Percentiles rank a stretch among this genome's conserved stretches.
Conservation (phyloP, 768 basidiomycete species). For the Obba rivulosa region DNA sequence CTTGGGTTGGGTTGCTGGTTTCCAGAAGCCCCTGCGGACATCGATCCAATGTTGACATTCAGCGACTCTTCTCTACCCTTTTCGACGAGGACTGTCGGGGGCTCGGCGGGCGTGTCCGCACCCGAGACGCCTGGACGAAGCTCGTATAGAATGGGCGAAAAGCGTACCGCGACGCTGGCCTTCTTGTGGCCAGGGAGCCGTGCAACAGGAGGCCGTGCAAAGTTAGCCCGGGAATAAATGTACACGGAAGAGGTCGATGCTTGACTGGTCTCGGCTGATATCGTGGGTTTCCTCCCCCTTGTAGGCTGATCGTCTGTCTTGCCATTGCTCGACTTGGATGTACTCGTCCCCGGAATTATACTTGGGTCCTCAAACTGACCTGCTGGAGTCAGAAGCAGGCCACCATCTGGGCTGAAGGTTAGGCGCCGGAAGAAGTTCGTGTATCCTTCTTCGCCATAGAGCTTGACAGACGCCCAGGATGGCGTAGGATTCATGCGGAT, state of each 20-base stretch:
- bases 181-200: slow-evolving; percentile 96
- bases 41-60: slow-evolving; percentile 43
- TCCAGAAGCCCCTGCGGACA: slow-evolving; percentile 8
- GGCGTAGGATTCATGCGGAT: slow-evolving; percentile 64
- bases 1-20: slow-evolving; percentile 10
- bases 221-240: slow-evolving; percentile 94
- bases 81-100: slow-evolving; percentile 60
- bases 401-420: slow-evolving; percentile 93
- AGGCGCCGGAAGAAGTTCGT: slow-evolving; percentile 95
- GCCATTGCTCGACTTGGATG: slow-evolving; percentile 33
- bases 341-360: slow-evolving; percentile 36
- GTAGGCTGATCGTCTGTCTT: slow-evolving; percentile 30
- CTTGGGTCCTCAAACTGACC: slow-evolving; percentile 96
- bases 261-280: slow-evolving; percentile 31
- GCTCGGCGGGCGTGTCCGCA: slow-evolving; percentile 30
- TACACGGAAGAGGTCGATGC: slow-evolving; percentile 67
- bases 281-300: slow-evolving; percentile 56
- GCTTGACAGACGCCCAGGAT: slow-evolving; percentile 62
- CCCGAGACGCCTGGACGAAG: slow-evolving; percentile 57
- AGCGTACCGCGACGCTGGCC: slow-evolving; percentile 88
- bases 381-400: slow-evolving; percentile 88
- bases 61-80: slow-evolving; percentile 57
- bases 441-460: slow-evolving; percentile 94
- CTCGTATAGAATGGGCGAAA: slow-evolving; percentile 91
- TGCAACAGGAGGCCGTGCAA: slow-evolving; percentile 87